phyloP scores from a whole-genome alignment of 2,329 filamentous ascomycete species.

The Colletotrichum lini region DNA sequence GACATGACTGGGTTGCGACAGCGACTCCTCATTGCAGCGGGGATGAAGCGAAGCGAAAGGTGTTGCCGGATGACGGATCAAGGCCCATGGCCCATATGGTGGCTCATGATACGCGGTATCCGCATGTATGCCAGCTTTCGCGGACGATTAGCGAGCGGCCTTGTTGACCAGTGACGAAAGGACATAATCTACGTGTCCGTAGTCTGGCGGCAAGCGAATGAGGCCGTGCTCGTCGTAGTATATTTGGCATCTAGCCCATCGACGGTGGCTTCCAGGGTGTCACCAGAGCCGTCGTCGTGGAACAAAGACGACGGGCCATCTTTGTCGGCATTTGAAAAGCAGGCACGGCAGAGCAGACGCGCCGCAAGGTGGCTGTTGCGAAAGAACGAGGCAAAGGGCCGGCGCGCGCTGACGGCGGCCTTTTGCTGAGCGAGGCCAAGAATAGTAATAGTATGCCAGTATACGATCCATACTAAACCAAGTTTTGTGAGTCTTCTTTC shows the following conservation, averaged over 20 bases:
- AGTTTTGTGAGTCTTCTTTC: no score
- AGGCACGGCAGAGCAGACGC: conserved; percentile 21
- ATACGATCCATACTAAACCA: not conserved
- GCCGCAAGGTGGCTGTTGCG: conserved; percentile 22
- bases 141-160: not conserved
- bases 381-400: conserved; percentile 10
- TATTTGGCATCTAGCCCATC: not conserved
- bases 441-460: conserved; percentile 5
- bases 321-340: conserved; percentile 12
- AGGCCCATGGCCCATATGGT: conserved; percentile 1
- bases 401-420: not conserved
- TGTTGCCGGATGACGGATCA: not conserved
- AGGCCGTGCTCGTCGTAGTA: conserved; percentile 12
- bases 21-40: conserved; percentile 19
- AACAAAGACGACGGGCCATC: conserved; percentile 26
- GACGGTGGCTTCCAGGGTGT: conserved; percentile 15
- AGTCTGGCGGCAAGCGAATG: not conserved
- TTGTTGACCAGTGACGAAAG: conserved; percentile 19
- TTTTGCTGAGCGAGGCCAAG: conserved; percentile 22
- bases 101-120: no score
- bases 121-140: no score
- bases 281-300: conserved; percentile 27
- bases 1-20: conserved; percentile 16
- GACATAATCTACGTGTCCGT: not conserved
- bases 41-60: conserved; percentile 7